phyloP scores from a whole-genome alignment of 1,284 basidiomycete species.

The Mycosarcoma maydis region DNA sequence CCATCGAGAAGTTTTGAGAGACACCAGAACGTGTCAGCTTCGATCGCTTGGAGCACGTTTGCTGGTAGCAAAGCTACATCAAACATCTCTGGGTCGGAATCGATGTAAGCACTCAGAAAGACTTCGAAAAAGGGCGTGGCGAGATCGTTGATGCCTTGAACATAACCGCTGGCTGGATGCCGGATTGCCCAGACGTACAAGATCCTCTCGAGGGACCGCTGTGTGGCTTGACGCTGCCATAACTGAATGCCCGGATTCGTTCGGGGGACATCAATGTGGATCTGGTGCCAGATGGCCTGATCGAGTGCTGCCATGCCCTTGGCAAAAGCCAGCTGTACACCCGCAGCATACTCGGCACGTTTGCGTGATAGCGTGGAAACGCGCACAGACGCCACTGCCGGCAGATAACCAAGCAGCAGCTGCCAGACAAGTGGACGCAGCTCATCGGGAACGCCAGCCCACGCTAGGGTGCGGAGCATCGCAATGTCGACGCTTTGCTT shows the following conservation, averaged over 20 bases:
- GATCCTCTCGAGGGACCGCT: slow-evolving; percentile 63
- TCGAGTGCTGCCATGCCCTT: slow-evolving; percentile 70
- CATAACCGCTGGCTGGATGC: slow-evolving; percentile 66
- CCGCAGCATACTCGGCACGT: slow-evolving; percentile 86
- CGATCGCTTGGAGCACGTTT: slow-evolving; percentile 58
- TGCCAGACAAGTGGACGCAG: slow-evolving; percentile 94
- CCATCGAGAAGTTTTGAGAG: slow-evolving; percentile 64
- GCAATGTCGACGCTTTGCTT: slow-evolving; percentile 68
- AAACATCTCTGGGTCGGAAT: slow-evolving; percentile 58
- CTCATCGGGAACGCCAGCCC: slow-evolving; percentile 90
- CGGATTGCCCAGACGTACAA: slow-evolving; percentile 67
- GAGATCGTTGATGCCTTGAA: slow-evolving; percentile 66
- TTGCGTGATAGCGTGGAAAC: slow-evolving; percentile 82
- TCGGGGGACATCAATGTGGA: slow-evolving; percentile 65
- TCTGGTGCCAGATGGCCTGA: slow-evolving; percentile 65
- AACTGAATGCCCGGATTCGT: slow-evolving; percentile 65
- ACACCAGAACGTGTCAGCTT: slow-evolving; percentile 67
- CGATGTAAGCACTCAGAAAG: slow-evolving; percentile 63
- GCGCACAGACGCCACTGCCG: slow-evolving; percentile 82
- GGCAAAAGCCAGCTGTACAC: slow-evolving; percentile 91
- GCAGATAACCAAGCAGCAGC: slow-evolving; percentile 85
- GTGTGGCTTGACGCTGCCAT: slow-evolving; percentile 65
- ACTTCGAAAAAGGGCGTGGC: slow-evolving; percentile 67
- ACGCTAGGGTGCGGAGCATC: slow-evolving; percentile 87
- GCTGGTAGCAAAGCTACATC: slow-evolving; percentile 58